Evolutionary conservation across 2,329 filamentous ascomycete genomes (phyloP), one percentile per base, ranked within the genome.

Genomic region (Triangularia setosa): DNA sequence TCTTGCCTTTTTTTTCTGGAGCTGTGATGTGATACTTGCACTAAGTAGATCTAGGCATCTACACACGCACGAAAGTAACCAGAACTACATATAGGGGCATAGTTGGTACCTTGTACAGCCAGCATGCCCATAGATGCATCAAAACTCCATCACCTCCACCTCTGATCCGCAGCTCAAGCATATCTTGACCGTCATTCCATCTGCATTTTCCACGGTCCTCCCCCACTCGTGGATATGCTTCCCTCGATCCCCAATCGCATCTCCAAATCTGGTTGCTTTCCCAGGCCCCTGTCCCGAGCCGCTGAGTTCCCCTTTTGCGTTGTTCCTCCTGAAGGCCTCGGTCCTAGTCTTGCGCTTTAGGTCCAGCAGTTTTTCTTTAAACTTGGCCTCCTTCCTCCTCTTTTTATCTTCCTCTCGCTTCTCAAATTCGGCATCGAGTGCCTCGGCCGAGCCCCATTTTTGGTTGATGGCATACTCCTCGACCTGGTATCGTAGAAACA

Each of bases 151-250:
- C 79, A 91, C 88, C 72, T 93, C 90, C 57, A 93, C 89, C 74
- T 92, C 90, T 84, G 91, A 91, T 2, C 89, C 88, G 75, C 92
- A 94, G 21, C 84, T 84, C 55, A 86, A 80, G 78, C 92, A 94
- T 1, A 84, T 92, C 83, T 96, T 97, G 62, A 92, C 87, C 48
- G 85, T 91, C 81, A 90, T 86, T 0, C 93, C 94, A 14, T 86
- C 83, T 69, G 84, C 85, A 68, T 87, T 87, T 76, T 89, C 87
- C 7, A 94, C 84, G 33, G 87, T 80, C 65, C 88, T 81, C 0
- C 87, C 89, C 84, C 95, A 99, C 75, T 96, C 90, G 79, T 99
- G 95, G 60, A 93, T 89, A 81, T 99, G 95, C 72, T 86, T 90
- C 16, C 86, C 86, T 5, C 83, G 83, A 55, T 80, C 82, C 4